Evolutionary conservation across 768 basidiomycete genomes (phyloP).

Genomic region (Flagelloscypha sp.): DNA sequence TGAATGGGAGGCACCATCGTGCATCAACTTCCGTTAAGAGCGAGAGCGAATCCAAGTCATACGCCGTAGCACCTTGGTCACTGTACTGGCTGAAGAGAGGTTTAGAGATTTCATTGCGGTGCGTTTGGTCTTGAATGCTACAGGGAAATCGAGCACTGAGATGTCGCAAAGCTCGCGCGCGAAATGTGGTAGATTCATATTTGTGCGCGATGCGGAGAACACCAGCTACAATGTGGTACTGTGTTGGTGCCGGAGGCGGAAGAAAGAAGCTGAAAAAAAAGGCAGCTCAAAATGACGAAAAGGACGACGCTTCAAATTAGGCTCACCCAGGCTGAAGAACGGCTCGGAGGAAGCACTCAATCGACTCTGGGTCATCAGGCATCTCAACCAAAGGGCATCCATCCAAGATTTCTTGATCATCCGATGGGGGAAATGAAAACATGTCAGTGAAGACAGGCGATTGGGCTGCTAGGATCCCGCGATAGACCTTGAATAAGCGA

Average conservation of each 20-base stretch:
- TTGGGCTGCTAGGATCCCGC: slow-evolving; percentile 13
- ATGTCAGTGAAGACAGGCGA: slow-evolving; percentile 19
- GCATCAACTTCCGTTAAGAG: too few relatives aligned
- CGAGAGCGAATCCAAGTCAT: too few relatives aligned
- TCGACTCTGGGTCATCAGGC: slow-evolving; percentile 10
- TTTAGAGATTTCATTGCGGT: too few relatives aligned
- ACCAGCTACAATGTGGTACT: neutral
- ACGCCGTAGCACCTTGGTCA: too few relatives aligned
- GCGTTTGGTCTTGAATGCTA: too few relatives aligned
- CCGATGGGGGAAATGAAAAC: slow-evolving; percentile 14
- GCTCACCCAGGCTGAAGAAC: slow-evolving; percentile 4
- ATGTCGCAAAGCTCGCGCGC: slow-evolving; percentile 4
- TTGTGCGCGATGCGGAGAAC: slow-evolving; percentile 8
- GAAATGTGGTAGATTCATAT: slow-evolving; percentile 5
- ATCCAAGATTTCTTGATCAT: slow-evolving; percentile 14
- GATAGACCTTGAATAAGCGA: slow-evolving; percentile 18
- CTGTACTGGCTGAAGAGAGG: too few relatives aligned
- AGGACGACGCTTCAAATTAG: too few relatives aligned
- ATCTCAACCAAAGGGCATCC: slow-evolving; percentile 18
- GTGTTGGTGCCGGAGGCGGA: neutral
- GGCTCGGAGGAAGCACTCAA: slow-evolving; percentile 7
- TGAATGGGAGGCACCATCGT: too few relatives aligned
- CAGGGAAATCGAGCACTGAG: neutral
- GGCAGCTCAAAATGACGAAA: neutral
- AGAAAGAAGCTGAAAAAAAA: slow-evolving; percentile 2